Evolutionary conservation across 257 asterid species (phyloP).

Genomic region (Ballota nigra): DNA sequence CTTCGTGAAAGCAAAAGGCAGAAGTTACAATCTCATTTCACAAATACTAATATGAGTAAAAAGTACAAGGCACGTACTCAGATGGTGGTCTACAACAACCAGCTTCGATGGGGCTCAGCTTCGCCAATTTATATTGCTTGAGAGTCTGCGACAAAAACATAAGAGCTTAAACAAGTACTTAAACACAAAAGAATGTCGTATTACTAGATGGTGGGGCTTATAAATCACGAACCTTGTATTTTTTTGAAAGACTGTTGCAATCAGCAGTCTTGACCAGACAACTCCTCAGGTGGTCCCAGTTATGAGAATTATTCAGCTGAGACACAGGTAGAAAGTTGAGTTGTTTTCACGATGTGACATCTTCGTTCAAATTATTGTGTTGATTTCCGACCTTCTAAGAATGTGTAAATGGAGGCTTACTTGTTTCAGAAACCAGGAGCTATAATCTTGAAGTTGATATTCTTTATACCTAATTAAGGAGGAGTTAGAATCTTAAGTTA

Average conservation of each 20-base stretch:
- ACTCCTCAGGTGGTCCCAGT: constrained; percentile 74
- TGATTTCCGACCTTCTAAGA: background rate
- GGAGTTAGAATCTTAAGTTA: background rate
- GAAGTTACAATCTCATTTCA: too few relatives aligned
- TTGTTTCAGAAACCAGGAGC: constrained; percentile 89
- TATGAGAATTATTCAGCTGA: constrained; percentile 79
- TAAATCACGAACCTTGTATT: constrained; percentile 85
- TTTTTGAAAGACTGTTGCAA: constrained; percentile 64
- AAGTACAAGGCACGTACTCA: constrained; percentile 48
- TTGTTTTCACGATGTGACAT: background rate
- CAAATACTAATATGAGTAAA: too few relatives aligned
- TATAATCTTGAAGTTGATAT: constrained; percentile 87
- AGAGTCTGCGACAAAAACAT: constrained; percentile 45
- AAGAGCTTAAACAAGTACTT: constrained; percentile 11
- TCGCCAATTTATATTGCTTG: constrained; percentile 58
- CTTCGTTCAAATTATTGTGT: background rate
- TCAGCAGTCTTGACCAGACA: constrained; percentile 83
- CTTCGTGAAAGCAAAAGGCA: too few relatives aligned
- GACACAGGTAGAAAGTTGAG: constrained; percentile 6
- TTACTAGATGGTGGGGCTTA: background rate
- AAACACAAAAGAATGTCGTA: background rate
- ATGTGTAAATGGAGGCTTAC: constrained; percentile 34
- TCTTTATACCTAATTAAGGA: constrained; percentile 67
- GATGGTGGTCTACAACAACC: constrained; percentile 96
- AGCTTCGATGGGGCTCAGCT: constrained; percentile 85